Evolutionary conservation across 352 stramenopile genomes (phyloP).

Genomic region (Globisporangium heterothallicum): DNA sequence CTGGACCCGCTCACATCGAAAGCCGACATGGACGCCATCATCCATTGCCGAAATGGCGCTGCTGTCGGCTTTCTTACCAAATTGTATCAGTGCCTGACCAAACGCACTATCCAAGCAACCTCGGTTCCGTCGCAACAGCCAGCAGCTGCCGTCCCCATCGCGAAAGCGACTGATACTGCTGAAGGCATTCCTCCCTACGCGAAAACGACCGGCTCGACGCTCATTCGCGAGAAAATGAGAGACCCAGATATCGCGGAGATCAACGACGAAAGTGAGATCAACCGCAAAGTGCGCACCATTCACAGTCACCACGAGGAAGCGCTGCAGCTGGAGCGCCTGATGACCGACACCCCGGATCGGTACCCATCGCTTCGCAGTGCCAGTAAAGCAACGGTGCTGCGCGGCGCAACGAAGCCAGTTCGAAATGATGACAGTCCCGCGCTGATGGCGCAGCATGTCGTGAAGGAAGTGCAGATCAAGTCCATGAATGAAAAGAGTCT

Average conservation of each 20-base stretch:
- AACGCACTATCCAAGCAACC: slow-evolving; percentile 77
- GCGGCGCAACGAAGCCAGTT: slow-evolving; percentile 58
- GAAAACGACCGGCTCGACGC: slow-evolving; percentile 71
- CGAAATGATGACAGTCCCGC: slow-evolving; percentile 59
- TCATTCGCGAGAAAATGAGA: slow-evolving; percentile 85
- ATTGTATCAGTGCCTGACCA: slow-evolving; percentile 88
- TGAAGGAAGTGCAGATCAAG: slow-evolving; percentile 89
- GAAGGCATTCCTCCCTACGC: slow-evolving; percentile 75
- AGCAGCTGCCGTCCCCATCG: slow-evolving; percentile 15
- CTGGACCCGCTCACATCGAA: slow-evolving; percentile 51
- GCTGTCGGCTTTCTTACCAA: slow-evolving; percentile 82
- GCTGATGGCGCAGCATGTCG: slow-evolving; percentile 63
- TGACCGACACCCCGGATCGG: slow-evolving; percentile 43
- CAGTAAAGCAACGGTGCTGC: slow-evolving; percentile 53
- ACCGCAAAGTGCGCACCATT: slow-evolving; percentile 51
- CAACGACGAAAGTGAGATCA: slow-evolving; percentile 61
- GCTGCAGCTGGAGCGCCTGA: slow-evolving; percentile 76
- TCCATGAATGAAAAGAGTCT: slow-evolving; percentile 82
- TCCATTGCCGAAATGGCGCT: slow-evolving; percentile 87
- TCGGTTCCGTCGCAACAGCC: slow-evolving; percentile 5
- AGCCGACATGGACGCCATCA: slow-evolving; percentile 75
- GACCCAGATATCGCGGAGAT: slow-evolving; percentile 64
- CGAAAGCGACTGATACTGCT: slow-evolving; percentile 19
- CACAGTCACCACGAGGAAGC: slow-evolving; percentile 73
- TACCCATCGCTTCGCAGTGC: slow-evolving; percentile 60